Conservation (phyloP, 2,329 filamentous ascomycete genomes). For the Hypoxylon sp. region DNA sequence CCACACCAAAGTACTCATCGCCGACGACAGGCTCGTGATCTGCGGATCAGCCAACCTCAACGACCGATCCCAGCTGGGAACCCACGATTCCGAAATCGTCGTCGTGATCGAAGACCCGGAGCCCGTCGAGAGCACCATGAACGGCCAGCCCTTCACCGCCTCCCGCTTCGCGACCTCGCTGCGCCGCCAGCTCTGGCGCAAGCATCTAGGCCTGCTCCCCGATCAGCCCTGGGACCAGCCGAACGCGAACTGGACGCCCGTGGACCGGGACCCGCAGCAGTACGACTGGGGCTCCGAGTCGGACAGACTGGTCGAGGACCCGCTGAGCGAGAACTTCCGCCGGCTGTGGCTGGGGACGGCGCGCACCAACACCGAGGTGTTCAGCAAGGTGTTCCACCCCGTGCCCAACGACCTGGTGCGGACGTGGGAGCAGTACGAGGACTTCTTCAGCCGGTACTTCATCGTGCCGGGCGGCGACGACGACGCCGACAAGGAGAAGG, state of each 20-base stretch:
- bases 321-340: slow-evolving; percentile 73
- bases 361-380: slow-evolving; percentile 79
- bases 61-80: slow-evolving; percentile 84
- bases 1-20: slow-evolving; percentile 89
- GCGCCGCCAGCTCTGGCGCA: slow-evolving; percentile 86
- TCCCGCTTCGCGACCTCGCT: slow-evolving; percentile 81
- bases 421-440: slow-evolving; percentile 77
- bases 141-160: slow-evolving; percentile 74
- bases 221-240: slow-evolving; percentile 74
- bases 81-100: slow-evolving; percentile 89
- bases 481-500: slow-evolving; percentile 53
- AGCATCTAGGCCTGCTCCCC: slow-evolving; percentile 86
- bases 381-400: slow-evolving; percentile 81
- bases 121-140: slow-evolving; percentile 75
- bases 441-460: slow-evolving; percentile 75
- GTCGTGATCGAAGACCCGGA: slow-evolving; percentile 84
- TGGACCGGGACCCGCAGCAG: slow-evolving; percentile 73
- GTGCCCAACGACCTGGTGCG: slow-evolving; percentile 74
- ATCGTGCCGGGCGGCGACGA: slow-evolving; percentile 59
- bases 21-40: slow-evolving; percentile 85
- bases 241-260: slow-evolving; percentile 79
- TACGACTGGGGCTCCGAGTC: slow-evolving; percentile 76
- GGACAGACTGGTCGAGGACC: slow-evolving; percentile 76
- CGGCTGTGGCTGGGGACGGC: slow-evolving; percentile 78
- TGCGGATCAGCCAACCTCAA: slow-evolving; percentile 92